These are phyloP conservation scores for Chaetomium sp. DNA, from an alignment of 2,329 filamentous ascomycete genomes.

Conservation along the genomic window DNA sequence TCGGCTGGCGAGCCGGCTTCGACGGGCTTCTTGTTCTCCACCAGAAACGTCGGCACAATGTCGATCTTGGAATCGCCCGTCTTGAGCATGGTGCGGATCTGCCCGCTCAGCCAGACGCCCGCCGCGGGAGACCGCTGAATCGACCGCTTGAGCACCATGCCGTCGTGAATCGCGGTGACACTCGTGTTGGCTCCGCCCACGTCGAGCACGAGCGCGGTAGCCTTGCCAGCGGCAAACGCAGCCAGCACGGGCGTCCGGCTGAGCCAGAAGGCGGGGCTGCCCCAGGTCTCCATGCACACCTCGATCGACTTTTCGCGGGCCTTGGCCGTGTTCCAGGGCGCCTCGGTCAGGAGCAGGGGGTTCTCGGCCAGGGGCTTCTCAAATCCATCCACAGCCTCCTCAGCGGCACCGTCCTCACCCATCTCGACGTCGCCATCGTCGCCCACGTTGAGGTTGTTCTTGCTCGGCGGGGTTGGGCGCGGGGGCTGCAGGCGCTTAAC, in stretches of 20 bases:
- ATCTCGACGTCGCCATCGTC: slow-evolving; percentile 55
- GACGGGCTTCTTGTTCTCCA: slow-evolving; percentile 80
- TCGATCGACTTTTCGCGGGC: slow-evolving; percentile 90
- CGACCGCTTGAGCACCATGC: slow-evolving; percentile 86
- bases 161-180: slow-evolving; percentile 87
- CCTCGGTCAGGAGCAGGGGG: slow-evolving; percentile 88
- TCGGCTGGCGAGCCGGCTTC: slow-evolving; percentile 78
- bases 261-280: slow-evolving; percentile 88
- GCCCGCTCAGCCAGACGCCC: slow-evolving; percentile 82
- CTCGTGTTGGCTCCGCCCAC: slow-evolving; percentile 83
- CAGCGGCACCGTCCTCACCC: slow-evolving; percentile 36
- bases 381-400: slow-evolving; percentile 39
- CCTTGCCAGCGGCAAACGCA: slow-evolving; percentile 87
- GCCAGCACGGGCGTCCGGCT: slow-evolving; percentile 83
- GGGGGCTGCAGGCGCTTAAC: slow-evolving; percentile 79
- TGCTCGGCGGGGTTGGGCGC: slow-evolving; percentile 60
- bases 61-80: slow-evolving; percentile 63
- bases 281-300: slow-evolving; percentile 96
- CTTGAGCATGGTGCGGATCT: slow-evolving; percentile 76
- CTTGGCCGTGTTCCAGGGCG: slow-evolving; percentile 85
- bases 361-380: slow-evolving; percentile 81
- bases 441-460: slow-evolving; percentile 68
- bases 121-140: slow-evolving; percentile 79
- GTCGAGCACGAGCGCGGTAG: slow-evolving; percentile 86
- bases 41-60: slow-evolving; percentile 77